Percentiles rank a stretch among this genome's conserved stretches.
Conservation (phyloP, 306 rosid species). For the Phaseolus lunatus region DNA sequence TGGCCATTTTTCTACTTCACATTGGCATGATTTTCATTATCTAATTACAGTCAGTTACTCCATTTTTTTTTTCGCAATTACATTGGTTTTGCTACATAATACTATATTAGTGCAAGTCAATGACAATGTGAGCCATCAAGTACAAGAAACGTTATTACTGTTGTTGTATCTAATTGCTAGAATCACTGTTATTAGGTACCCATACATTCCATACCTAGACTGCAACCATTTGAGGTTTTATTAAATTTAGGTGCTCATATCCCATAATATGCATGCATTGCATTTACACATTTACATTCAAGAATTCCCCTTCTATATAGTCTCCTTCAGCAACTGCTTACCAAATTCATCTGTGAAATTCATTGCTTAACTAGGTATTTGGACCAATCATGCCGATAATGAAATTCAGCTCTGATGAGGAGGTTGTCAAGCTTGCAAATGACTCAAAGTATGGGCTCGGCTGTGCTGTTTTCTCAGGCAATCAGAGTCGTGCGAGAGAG, state of each 20-base stretch:
- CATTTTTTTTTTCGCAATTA: neutral
- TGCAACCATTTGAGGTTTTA: slow-evolving; percentile 23
- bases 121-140: neutral
- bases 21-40: slow-evolving; percentile 9
- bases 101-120: neutral
- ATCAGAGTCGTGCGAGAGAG: slow-evolving; percentile 71
- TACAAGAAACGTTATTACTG: neutral
- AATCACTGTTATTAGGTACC: slow-evolving; percentile 1
- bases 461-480: slow-evolving; percentile 88
- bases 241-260: slow-evolving; percentile 16
- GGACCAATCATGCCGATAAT: slow-evolving; percentile 93
- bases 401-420: slow-evolving; percentile 89
- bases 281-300: slow-evolving; percentile 29
- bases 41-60: neutral
- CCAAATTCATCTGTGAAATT: slow-evolving; percentile 38
- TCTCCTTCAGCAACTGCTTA: slow-evolving; percentile 22
- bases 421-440: slow-evolving; percentile 81
- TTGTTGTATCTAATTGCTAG: slow-evolving; percentile 5
- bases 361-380: slow-evolving; percentile 65
- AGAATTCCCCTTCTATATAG: neutral
- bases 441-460: slow-evolving; percentile 92
- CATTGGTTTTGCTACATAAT: neutral
- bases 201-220: slow-evolving; percentile 8
- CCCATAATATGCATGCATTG: neutral
- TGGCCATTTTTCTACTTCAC: neutral